phyloP scores from a whole-genome alignment of 2,329 filamentous ascomycete genomes.

The Colletotrichum tofieldiae region DNA sequence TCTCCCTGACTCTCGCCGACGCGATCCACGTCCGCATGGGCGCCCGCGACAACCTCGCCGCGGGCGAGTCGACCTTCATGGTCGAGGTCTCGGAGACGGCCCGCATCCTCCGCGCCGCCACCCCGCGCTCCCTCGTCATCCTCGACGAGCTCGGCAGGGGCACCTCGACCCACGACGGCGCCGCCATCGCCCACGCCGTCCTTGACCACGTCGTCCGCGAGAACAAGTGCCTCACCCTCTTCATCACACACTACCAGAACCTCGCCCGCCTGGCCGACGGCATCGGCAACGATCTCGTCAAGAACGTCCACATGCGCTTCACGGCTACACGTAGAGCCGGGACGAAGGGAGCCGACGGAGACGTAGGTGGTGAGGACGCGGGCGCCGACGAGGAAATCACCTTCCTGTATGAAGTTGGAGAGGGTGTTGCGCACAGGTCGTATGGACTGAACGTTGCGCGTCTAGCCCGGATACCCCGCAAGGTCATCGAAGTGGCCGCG shows the following conservation, averaged over 20 bases:
- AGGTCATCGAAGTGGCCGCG: constrained; percentile 85
- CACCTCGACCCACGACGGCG: constrained; percentile 95
- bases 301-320: constrained; percentile 97
- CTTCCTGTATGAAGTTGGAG: constrained; percentile 92
- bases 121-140: constrained; percentile 87
- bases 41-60: constrained; percentile 95
- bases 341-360: constrained; percentile 18
- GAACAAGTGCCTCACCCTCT: constrained; percentile 84
- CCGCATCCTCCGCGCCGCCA: constrained; percentile 91
- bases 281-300: constrained; percentile 74
- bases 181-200: constrained; percentile 94
- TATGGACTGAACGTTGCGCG: constrained; percentile 96
- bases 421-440: constrained; percentile 92
- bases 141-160: constrained; percentile 95
- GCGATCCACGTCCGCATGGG: constrained; percentile 97
- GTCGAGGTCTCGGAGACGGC: constrained; percentile 95
- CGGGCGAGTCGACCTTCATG: constrained; percentile 97
- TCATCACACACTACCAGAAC: constrained; percentile 98
- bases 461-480: constrained; percentile 83
- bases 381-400: constrained; percentile 84
- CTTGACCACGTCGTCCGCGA: constrained; percentile 86
- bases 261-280: constrained; percentile 80
- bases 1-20: constrained; percentile 86
- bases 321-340: constrained; percentile 56
- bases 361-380: constrained; percentile 46